A percentile compares a stretch with the other conserved stretches of the same genome.
Evolutionary conservation across 768 basidiomycete genomes (phyloP).

Genomic region (Pulveroboletus sp.): DNA sequence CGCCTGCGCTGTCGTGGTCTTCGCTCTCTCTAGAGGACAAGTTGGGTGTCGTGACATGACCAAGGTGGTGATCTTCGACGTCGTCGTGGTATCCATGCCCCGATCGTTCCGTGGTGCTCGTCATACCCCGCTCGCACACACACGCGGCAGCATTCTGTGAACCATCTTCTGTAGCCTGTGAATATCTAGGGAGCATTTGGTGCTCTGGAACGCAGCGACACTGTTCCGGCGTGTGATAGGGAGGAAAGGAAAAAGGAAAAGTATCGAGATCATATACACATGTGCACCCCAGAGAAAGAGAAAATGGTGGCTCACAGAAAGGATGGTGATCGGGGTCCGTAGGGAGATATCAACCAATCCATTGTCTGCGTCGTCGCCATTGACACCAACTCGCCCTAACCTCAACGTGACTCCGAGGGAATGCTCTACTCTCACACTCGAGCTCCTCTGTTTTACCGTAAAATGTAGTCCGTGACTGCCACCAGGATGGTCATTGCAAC

Average conservation of each 20-base stretch:
- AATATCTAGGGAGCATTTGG: conserved; percentile 75
- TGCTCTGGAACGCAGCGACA: conserved; percentile 82
- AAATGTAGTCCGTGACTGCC: conserved; percentile 50
- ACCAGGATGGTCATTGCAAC: conserved; percentile 4
- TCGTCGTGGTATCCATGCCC: neutral
- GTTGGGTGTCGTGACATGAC: conserved; percentile 25
- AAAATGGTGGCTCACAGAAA: conserved; percentile 59
- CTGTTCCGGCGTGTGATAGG: conserved; percentile 30
- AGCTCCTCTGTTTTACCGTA: conserved; percentile 63
- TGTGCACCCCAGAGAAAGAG: neutral
- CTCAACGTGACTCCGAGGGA: conserved; percentile 75
- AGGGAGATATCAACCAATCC: conserved; percentile 84
- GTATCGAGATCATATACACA: neutral
- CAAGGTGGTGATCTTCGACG: conserved; percentile 22
- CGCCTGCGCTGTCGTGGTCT: too few relatives aligned
- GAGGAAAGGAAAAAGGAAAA: too few relatives aligned
- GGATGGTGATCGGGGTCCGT: conserved; percentile 80
- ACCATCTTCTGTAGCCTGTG: conserved; percentile 31
- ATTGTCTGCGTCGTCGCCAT: conserved; percentile 62
- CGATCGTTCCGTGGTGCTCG: neutral
- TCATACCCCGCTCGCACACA: conserved; percentile 35
- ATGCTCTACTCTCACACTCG: conserved; percentile 73
- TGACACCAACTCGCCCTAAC: conserved; percentile 63
- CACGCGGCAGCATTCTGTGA: conserved; percentile 27
- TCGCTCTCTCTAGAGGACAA: conserved; percentile 28